Evolutionary conservation across 2,329 filamentous ascomycete genomes (phyloP).

Genomic region (Colletotrichum eleusines): DNA sequence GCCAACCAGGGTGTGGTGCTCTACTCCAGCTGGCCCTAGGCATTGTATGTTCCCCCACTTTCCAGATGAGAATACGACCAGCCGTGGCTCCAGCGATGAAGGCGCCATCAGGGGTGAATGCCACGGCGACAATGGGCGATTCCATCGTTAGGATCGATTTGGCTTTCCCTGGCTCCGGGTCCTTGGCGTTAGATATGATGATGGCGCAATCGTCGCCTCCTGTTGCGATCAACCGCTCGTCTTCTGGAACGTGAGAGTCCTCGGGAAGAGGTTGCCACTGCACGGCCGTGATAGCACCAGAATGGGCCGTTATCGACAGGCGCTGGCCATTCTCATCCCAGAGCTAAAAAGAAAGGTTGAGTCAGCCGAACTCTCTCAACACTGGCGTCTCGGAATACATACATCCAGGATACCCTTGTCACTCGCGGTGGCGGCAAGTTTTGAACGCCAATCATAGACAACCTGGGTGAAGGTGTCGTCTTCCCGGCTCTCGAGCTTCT

Average conservation of each 20-base stretch:
- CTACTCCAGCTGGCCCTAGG: constrained; percentile 72
- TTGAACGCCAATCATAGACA: constrained; percentile 66
- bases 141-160: constrained; percentile 73
- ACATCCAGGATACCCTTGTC: constrained; percentile 72
- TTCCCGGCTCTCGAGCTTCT: constrained; percentile 65
- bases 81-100: constrained; percentile 73
- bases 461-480: constrained; percentile 68
- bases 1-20: constrained; percentile 67
- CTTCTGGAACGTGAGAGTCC: constrained; percentile 48
- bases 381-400: constrained; percentile 50
- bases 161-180: constrained; percentile 63
- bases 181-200: constrained; percentile 71
- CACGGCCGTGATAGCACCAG: constrained; percentile 68
- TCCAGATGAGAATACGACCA: constrained; percentile 72
- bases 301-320: constrained; percentile 69
- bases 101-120: constrained; percentile 73
- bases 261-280: constrained; percentile 68
- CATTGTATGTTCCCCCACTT: constrained; percentile 68
- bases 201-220: constrained; percentile 74
- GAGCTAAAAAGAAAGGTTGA: constrained; percentile 53
- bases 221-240: constrained; percentile 70
- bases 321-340: constrained; percentile 67
- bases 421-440: constrained; percentile 69
- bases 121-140: constrained; percentile 67
- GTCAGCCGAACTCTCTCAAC: constrained; percentile 26